A percentile compares a stretch with the other conserved stretches of the same genome.
These are phyloP conservation scores for Penicillium sp. DNA, from an alignment of 2,329 filamentous ascomycete species.

Conservation along the genomic window DNA sequence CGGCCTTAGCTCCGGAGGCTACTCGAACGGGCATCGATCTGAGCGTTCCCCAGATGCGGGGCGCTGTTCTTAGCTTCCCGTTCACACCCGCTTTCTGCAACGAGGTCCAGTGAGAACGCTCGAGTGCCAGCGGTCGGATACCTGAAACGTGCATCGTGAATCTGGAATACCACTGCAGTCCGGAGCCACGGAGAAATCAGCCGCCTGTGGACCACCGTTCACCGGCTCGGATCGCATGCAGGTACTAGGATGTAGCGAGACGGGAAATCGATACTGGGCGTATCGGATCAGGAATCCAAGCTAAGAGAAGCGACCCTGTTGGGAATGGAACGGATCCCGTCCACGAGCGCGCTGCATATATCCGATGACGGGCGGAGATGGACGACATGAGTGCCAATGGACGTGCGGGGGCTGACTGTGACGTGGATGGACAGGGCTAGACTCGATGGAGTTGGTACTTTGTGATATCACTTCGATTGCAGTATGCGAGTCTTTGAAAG, in stretches of 20 bases:
- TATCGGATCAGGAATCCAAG: constrained; percentile 1
- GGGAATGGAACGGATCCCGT: constrained; percentile 14
- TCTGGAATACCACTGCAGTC: neutral
- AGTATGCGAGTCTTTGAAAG: neutral
- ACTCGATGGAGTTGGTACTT: neutral
- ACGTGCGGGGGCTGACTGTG: neutral
- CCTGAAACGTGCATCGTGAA: too few relatives aligned
- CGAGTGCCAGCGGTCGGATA: too few relatives aligned
- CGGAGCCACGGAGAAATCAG: constrained; percentile 18
- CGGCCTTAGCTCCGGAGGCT: constrained; percentile 7
- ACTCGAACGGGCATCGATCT: constrained; percentile 15
- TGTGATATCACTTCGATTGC: neutral
- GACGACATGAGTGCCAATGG: neutral
- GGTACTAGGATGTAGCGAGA: constrained; percentile 26
- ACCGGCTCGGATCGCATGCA: constrained; percentile 30
- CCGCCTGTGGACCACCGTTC: constrained; percentile 26
- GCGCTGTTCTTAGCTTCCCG: constrained; percentile 2
- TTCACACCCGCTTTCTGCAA: neutral
- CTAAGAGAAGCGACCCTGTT: constrained; percentile 2
- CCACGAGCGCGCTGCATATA: constrained; percentile 17
- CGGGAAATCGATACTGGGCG: constrained; percentile 8
- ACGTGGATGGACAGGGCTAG: neutral
- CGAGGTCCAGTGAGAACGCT: too few relatives aligned
- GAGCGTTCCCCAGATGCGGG: constrained; percentile 17
- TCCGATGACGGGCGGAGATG: constrained; percentile 12